A percentile compares a stretch with the other conserved stretches of the same genome.
phyloP scores from a whole-genome alignment of 139 green algal species.

The Coelastrella sp. region DNA sequence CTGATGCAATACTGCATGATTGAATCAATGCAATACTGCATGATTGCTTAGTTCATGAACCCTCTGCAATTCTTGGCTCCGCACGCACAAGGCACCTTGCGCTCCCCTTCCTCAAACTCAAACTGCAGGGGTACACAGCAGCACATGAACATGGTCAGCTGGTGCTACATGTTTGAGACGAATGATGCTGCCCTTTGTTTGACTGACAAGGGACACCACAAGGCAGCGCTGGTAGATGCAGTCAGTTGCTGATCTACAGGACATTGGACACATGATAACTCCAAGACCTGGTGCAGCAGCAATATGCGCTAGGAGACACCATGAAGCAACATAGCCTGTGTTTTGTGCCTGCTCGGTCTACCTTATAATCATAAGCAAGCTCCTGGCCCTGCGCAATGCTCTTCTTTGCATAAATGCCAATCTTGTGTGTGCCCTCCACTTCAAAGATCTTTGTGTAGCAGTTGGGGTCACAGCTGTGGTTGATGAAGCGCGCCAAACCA shows the following conservation, averaged over 20 bases:
- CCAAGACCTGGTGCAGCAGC: background rate
- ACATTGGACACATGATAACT: background rate
- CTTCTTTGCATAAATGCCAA: constrained; percentile 86
- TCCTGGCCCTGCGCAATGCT: constrained; percentile 78
- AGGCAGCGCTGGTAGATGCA: background rate
- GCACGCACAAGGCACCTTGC: constrained; percentile 70
- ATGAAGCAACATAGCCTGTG: background rate
- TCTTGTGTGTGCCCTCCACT: constrained; percentile 68
- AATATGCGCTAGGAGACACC: too few relatives aligned
- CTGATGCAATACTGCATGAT: background rate
- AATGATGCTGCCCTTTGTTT: too few relatives aligned
- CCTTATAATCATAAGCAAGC: constrained; percentile 93
- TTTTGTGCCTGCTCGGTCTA: constrained; percentile 10
- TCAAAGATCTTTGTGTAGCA: constrained; percentile 81
- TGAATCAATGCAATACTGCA: background rate
- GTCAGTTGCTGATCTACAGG: background rate
- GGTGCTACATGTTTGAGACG: background rate
- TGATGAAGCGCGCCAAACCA: constrained; percentile 83
- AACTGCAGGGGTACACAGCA: constrained; percentile 53
- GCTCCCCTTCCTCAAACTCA: constrained; percentile 63
- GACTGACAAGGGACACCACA: too few relatives aligned
- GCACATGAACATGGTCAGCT: background rate
- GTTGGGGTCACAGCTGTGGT: constrained; percentile 94
- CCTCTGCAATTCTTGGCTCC: constrained; percentile 70
- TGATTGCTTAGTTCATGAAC: constrained; percentile 74